Evolutionary conservation across 331 rosid genomes (phyloP).

Genomic region (Rosa hybrid): DNA sequence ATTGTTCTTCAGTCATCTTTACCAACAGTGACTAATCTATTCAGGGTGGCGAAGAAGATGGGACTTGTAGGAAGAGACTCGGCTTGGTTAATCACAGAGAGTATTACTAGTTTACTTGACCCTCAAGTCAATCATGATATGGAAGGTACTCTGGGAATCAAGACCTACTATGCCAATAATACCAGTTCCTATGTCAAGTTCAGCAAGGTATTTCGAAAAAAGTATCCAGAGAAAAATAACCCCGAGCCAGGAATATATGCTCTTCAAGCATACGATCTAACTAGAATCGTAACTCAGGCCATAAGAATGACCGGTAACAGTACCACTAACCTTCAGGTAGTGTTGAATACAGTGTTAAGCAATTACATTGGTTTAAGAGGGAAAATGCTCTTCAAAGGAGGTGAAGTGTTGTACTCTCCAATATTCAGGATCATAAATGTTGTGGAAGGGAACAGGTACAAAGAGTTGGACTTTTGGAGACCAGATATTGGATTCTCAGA

Average conservation of each 20-base stretch:
- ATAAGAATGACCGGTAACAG: constrained; percentile 2
- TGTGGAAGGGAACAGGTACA: constrained; percentile 29
- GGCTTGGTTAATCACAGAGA: constrained; percentile 52
- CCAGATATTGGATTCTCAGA: constrained; percentile 36
- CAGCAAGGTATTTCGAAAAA: not conserved
- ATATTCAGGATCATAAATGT: constrained; percentile 7
- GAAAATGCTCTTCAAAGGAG: constrained; percentile 16
- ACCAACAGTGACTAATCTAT: constrained; percentile 11
- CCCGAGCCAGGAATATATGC: constrained; percentile 49
- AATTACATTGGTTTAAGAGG: constrained; percentile 40
- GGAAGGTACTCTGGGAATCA: constrained; percentile 62
- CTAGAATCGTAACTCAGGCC: constrained; percentile 35
- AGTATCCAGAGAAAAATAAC: constrained; percentile 40
- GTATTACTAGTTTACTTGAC: constrained; percentile 39
- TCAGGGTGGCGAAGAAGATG: constrained; percentile 19
- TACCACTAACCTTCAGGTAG: constrained; percentile 15
- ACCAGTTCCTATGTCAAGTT: constrained; percentile 36
- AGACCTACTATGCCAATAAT: constrained; percentile 32
- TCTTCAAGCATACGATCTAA: constrained; percentile 51
- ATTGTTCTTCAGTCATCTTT: constrained; percentile 24
- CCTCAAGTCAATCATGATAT: constrained; percentile 30
- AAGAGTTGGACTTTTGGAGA: constrained; percentile 50
- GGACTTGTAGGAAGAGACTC: constrained; percentile 52
- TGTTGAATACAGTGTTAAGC: constrained; percentile 12
- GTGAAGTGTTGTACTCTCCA: constrained; percentile 22